Evolutionary conservation across 2,329 filamentous ascomycete species (phyloP).

Genomic region (Albophoma yamanashiensis): DNA sequence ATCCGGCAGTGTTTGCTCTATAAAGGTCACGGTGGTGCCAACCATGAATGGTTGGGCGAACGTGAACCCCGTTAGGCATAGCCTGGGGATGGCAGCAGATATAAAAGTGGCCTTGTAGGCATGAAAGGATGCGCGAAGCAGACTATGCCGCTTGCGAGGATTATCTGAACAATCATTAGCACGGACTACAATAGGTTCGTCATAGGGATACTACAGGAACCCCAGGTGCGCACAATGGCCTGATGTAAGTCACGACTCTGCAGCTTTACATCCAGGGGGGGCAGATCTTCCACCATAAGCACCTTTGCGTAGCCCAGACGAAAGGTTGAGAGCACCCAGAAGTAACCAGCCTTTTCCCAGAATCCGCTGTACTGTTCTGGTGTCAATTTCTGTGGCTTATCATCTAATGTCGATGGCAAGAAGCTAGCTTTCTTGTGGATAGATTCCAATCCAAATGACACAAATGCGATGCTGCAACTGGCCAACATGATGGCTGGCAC

Average conservation of each 20-base stretch:
- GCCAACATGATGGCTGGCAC: background rate
- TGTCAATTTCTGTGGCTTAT: background rate
- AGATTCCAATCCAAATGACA: background rate
- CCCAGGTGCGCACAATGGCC: background rate
- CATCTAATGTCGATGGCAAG: background rate
- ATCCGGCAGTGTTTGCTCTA: background rate
- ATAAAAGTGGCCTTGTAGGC: background rate
- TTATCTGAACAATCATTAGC: background rate
- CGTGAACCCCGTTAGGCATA: background rate
- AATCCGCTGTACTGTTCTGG: background rate
- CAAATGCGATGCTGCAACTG: background rate
- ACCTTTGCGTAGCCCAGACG: background rate
- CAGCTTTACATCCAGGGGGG: background rate
- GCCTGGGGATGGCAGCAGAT: background rate
- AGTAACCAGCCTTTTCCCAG: background rate
- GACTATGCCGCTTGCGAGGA: background rate
- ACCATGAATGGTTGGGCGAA: background rate
- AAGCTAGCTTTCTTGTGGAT: background rate
- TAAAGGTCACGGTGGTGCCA: background rate
- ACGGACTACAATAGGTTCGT: no score
- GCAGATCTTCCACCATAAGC: background rate
- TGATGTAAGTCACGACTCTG: background rate
- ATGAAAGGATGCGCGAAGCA: background rate
- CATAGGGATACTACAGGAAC: background rate
- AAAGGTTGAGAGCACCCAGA: background rate